Evolutionary conservation across 805 yeast species (phyloP), one percentile per base, ranked within the genome.

Genomic region (Sugiyamaella qingdaonensis): DNA sequence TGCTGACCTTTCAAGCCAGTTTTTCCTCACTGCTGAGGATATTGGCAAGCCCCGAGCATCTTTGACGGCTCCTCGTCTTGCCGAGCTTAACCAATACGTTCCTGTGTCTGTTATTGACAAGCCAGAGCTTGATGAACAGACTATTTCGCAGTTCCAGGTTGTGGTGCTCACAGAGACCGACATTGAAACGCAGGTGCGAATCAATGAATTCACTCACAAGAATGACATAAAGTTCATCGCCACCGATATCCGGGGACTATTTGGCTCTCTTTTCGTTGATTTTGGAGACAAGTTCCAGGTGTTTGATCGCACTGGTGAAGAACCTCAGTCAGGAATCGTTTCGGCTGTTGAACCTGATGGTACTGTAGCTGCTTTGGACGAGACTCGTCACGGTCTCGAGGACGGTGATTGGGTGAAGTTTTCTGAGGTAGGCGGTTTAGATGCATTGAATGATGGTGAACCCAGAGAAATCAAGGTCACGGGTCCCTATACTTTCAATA

Each of bases 401-500:
- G 96, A 89, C 69, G 98, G 97, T 14, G 86, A 87, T 62, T 86
- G 73, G 65, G 96, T 94, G 52, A 87, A 85, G 68, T 90, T 94
- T 64, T 66, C 86, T 11, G 98, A 91, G 70, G 85, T 91, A 35
- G 80, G 84, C 64, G 98, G 98, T 37, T 75, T 89, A 65, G 82
- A 79, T 9, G 77, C 77, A 57, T 73, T 89, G 57, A 88, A 91
- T 67, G 84, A 83, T 60, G 95, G 92, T 4, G 72, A 78, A 52
- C 78, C 89, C 13, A 82, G 76, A 66, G 85, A 86, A 66, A 80
- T 94, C 50, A 85, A 83, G 65, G 97, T 90, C 1, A 76, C 86
- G 55, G 99, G 98, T 13, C 99, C 99, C n/a, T 90, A 80, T 66
- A 95, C 97, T 2, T 94, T 87, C 76, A 83, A 81, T 65, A 81